Base-by-base conservation (phyloP, 805 yeast species). In the Priceomyces carsonii region DNA sequence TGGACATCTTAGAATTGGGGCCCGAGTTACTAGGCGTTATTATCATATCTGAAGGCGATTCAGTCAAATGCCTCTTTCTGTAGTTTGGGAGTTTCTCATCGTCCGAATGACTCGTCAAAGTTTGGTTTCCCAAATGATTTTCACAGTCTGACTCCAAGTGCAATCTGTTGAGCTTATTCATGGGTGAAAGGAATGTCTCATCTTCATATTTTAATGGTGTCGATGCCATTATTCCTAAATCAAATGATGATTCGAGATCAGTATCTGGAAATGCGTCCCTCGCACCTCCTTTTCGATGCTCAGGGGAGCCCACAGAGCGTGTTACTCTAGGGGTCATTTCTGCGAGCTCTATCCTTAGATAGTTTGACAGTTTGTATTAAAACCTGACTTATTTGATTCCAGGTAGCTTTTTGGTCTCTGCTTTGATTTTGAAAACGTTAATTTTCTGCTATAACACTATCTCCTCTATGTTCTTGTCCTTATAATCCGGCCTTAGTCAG, bases 131-230 rank as follows among this genome's bases (percentile, higher is more conserved):
- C 6, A 51, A 36, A 18, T 42, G 44, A 13, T 29, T 36, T 6
- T 39, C 44, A 15, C 36, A 41, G 6, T 39, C 38, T 6, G 53
- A 42, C 32, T 53, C 53, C 12, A 63, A 32, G 38, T 66, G 65
- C 17, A 67, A 45, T 22, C 59, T 54, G 38, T 62, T 59, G 18
- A 67, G 52, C 35, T 56, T 54, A 29, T 53, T 56, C 37, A 65
- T 56, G 12, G 73, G 73, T 6, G 71, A 65, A 14, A 57, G 26
- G 32, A 56, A 52, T 12, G 54, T 43, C 4, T 27, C 30, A 16
- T 37, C 34, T 5, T 12, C 32, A 18, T 22, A 30, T 16, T 32
- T 25, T 32, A 39, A 34, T 12, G 43, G 43, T n/a, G 43, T 39
- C 16, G 43, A 39, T 12, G 38, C 43, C 8, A 35, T 42, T 12